These are phyloP conservation scores for Pseudonitzschia delicatissima DNA, from an alignment of 108 stramenopile species.

Conservation along the genomic window DNA sequence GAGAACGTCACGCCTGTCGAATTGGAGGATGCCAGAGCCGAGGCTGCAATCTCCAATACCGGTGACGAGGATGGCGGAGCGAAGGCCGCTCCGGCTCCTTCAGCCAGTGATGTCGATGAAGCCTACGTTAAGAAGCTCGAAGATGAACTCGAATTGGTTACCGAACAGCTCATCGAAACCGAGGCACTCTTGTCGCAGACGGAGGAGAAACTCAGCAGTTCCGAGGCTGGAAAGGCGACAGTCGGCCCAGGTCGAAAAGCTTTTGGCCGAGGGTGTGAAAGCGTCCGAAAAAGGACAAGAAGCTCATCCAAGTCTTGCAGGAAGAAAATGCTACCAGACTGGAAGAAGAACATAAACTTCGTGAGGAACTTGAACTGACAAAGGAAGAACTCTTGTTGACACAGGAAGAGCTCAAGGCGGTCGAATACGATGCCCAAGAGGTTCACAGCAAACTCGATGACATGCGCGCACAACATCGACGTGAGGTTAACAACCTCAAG, in stretches of 20 bases:
- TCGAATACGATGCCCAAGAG: constrained; percentile 62
- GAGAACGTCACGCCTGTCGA: constrained; percentile 67
- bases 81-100: constrained; percentile 22
- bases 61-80: constrained; percentile 9
- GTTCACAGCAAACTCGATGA: constrained; percentile 36
- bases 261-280: constrained; percentile 21
- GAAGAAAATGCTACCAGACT: constrained; percentile 52
- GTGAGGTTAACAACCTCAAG: constrained; percentile 56
- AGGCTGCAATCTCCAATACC: constrained; percentile 16
- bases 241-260: constrained; percentile 25
- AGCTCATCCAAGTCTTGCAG: constrained; percentile 38
- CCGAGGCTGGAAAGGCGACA: constrained; percentile 44
- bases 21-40: constrained; percentile 55
- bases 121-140: constrained; percentile 84
- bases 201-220: constrained; percentile 51
- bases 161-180: constrained; percentile 86
- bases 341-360: constrained; percentile 44
- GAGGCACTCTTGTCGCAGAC: constrained; percentile 68
- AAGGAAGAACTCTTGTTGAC: constrained; percentile 67
- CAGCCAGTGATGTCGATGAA: constrained; percentile 35
- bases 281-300: constrained; percentile 40
- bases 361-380: constrained; percentile 51
- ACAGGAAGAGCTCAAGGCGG: constrained; percentile 66
- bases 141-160: constrained; percentile 85
- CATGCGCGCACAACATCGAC: constrained; percentile 53